Conservation (phyloP, 805 yeast species). For the Cyberlindnera galapagoensis region DNA sequence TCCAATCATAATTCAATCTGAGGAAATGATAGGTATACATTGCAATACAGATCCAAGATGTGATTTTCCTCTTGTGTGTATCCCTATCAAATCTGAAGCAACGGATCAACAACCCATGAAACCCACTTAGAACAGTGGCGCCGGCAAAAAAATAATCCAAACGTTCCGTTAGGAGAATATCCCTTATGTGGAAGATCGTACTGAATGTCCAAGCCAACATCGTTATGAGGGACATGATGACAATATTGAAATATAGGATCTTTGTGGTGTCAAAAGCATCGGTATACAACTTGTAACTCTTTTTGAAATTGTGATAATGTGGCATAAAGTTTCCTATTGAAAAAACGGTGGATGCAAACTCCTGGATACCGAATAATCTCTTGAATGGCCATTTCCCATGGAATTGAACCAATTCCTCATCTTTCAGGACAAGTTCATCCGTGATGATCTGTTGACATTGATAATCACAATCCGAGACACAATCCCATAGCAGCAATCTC, state of each 20-base stretch:
- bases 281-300: slow-evolving; percentile 19
- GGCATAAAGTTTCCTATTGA: slow-evolving; percentile 67
- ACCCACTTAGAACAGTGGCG: slow-evolving; percentile 73
- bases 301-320: slow-evolving; percentile 43
- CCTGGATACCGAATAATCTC: slow-evolving; percentile 77
- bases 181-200: slow-evolving; percentile 83
- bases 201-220: slow-evolving; percentile 87
- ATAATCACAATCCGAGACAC: slow-evolving; percentile 82
- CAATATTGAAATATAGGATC: slow-evolving; percentile 28
- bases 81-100: slow-evolving; percentile 49
- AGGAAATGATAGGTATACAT: slow-evolving; percentile 61
- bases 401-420: slow-evolving; percentile 68
- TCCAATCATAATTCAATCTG: slow-evolving; percentile 68
- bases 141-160: slow-evolving; percentile 93
- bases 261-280: slow-evolving; percentile 5
- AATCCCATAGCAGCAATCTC: slow-evolving; percentile 60
- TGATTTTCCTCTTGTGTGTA: slow-evolving; percentile 28
- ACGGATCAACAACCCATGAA: slow-evolving; percentile 61
- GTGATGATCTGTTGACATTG: slow-evolving; percentile 83
- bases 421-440: slow-evolving; percentile 35
- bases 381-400: slow-evolving; percentile 98
- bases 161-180: slow-evolving; percentile 70
- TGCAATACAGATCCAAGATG: slow-evolving; percentile 36
- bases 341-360: slow-evolving; percentile 71
- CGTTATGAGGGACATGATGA: slow-evolving; percentile 54